These are phyloP conservation scores for Podospora sp. DNA, from an alignment of 495 filamentous ascomycete genomes.

Conservation along the genomic window DNA sequence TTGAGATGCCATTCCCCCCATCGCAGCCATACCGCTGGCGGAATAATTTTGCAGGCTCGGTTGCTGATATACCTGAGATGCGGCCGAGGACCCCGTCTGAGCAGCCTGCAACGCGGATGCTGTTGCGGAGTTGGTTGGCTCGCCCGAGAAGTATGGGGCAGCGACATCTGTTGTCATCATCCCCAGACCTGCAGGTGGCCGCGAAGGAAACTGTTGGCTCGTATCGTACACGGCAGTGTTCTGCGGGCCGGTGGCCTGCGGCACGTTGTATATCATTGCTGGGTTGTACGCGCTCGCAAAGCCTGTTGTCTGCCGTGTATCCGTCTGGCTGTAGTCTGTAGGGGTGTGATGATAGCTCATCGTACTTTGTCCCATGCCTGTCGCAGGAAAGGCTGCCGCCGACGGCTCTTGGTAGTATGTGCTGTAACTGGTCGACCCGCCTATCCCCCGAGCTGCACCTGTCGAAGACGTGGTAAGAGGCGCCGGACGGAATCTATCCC, in stretches of 20 bases:
- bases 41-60: slow-evolving; percentile 49
- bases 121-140: slow-evolving; percentile 65
- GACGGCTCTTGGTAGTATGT: slow-evolving; percentile 58
- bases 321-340: slow-evolving; percentile 51
- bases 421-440: slow-evolving; percentile 54
- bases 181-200: slow-evolving; percentile 80
- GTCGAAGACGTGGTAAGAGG: slow-evolving; percentile 48
- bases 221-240: slow-evolving; percentile 71
- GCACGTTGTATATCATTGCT: slow-evolving; percentile 79
- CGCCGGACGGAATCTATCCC: slow-evolving; percentile 53
- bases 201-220: slow-evolving; percentile 74
- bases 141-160: slow-evolving; percentile 78
- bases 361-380: slow-evolving; percentile 48
- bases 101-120: slow-evolving; percentile 48
- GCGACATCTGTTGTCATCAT: slow-evolving; percentile 67
- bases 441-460: slow-evolving; percentile 43
- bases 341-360: slow-evolving; percentile 55
- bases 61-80: slow-evolving; percentile 55
- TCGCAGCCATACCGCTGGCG: slow-evolving; percentile 41
- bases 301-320: slow-evolving; percentile 53
- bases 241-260: slow-evolving; percentile 63
- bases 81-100: slow-evolving; percentile 42
- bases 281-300: slow-evolving; percentile 55
- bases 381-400: slow-evolving; percentile 48
- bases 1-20: slow-evolving; percentile 47